Conservation (phyloP, 2,329 filamentous ascomycete species). For the Aspergillus flavus region DNA sequence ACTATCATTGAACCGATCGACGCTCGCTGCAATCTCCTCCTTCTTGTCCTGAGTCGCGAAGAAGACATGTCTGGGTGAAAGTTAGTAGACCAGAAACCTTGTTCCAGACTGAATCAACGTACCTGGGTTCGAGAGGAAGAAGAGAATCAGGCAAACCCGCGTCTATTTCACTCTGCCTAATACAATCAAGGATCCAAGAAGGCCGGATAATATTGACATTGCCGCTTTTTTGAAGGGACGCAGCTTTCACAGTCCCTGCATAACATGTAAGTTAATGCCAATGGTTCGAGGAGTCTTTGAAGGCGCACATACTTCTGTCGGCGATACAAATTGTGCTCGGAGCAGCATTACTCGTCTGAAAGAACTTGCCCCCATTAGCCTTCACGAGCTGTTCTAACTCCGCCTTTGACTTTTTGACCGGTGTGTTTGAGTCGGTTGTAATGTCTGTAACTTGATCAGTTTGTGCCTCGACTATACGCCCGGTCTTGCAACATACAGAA, state of each 20-base stretch:
- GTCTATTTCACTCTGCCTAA: slow-evolving; percentile 62
- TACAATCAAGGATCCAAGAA: slow-evolving; percentile 81
- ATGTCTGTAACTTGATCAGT: slow-evolving; percentile 52
- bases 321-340: slow-evolving; percentile 72
- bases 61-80: slow-evolving; percentile 66
- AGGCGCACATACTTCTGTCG: slow-evolving; percentile 63
- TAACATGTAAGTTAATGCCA: slow-evolving; percentile 17
- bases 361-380: slow-evolving; percentile 76
- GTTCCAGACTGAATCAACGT: slow-evolving; percentile 4
- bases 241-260: slow-evolving; percentile 70
- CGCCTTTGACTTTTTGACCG: slow-evolving; percentile 72
- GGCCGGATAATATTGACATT: slow-evolving; percentile 74
- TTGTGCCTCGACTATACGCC: background rate
- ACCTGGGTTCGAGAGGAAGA: slow-evolving; percentile 65
- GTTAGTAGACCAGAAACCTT: slow-evolving; percentile 9
- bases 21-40: slow-evolving; percentile 60
- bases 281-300: background rate
- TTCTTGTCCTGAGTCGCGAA: slow-evolving; percentile 62
- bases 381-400: slow-evolving; percentile 83
- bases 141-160: slow-evolving; percentile 57
- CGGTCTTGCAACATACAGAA: slow-evolving; percentile 60
- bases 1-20: slow-evolving; percentile 81
- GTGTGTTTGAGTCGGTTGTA: slow-evolving; percentile 72
- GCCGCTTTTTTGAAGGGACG: slow-evolving; percentile 74
- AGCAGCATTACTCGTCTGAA: slow-evolving; percentile 69